phyloP scores from a whole-genome alignment of 495 filamentous ascomycete species.

The Amniculicola lignicola region DNA sequence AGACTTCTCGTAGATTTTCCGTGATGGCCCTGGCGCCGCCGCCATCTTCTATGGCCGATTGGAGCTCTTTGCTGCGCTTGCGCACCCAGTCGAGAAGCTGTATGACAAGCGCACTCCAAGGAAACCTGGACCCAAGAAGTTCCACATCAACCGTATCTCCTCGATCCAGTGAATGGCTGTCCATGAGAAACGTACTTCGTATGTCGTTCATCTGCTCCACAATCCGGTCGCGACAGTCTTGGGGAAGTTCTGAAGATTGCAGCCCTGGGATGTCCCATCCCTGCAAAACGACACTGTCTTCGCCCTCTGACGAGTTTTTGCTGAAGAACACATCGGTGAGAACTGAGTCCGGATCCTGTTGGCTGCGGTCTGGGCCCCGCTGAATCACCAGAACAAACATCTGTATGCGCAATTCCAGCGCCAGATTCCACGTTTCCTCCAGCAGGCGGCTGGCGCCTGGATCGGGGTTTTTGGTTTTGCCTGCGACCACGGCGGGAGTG shows the following conservation, averaged over 20 bases:
- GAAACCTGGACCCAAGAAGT: conserved; percentile 23
- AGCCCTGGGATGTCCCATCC: conserved; percentile 21
- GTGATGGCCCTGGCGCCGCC: conserved; percentile 11
- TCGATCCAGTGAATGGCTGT: conserved; percentile 6
- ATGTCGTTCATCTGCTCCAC: conserved; percentile 36
- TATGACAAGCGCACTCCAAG: conserved; percentile 38
- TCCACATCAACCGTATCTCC: conserved; percentile 38
- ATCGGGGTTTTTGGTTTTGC: neutral
- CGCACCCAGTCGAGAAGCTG: conserved; percentile 26
- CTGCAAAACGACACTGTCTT: neutral
- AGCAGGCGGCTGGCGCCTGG: conserved; percentile 27
- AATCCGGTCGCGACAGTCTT: neutral
- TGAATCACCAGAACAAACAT: conserved; percentile 36
- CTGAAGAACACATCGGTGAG: conserved; percentile 20
- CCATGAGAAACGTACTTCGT: conserved; percentile 28
- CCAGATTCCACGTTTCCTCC: conserved; percentile 40
- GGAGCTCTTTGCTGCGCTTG: conserved; percentile 15
- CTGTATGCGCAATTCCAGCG: conserved; percentile 46
- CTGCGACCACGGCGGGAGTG: conserved; percentile 36
- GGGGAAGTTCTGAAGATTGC: neutral
- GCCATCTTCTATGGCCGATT: neutral
- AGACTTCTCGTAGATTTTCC: neutral
- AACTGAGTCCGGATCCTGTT: conserved; percentile 37
- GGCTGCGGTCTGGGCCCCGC: neutral
- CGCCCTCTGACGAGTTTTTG: neutral